These are phyloP conservation scores for Sedum album DNA, from an alignment of 164 flowering plant genomes.

Conservation along the genomic window DNA sequence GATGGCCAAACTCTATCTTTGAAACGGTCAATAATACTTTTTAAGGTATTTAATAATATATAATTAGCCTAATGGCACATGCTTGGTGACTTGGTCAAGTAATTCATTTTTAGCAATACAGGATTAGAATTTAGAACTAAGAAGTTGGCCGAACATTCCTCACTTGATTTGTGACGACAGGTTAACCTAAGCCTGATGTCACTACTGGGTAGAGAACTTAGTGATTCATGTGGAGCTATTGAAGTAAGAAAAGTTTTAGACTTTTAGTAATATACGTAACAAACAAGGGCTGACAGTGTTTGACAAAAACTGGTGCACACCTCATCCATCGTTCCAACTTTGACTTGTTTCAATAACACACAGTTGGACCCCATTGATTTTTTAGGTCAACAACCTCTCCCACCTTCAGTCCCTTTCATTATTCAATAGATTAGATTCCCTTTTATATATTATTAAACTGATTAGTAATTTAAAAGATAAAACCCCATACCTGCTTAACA, in stretches of 20 bases:
- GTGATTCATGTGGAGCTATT: slow-evolving; percentile 3
- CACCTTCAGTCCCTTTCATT: slow-evolving; percentile 7
- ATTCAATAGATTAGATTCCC: background rate
- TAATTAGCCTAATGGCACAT: background rate
- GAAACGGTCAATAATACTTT: background rate
- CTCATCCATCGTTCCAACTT: too few relatives aligned
- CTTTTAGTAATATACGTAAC: too few relatives aligned
- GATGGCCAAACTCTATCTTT: slow-evolving; percentile 5
- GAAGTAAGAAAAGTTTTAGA: background rate
- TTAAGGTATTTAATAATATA: background rate
- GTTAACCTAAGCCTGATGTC: background rate
- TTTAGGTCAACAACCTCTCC: slow-evolving; percentile 7
- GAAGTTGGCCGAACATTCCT: background rate
- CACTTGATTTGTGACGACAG: background rate
- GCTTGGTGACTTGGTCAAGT: background rate
- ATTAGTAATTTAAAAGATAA: slow-evolving; percentile 2
- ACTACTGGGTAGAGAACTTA: background rate
- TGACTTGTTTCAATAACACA: too few relatives aligned
- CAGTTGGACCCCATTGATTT: background rate
- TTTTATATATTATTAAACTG: background rate
- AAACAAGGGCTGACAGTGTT: too few relatives aligned
- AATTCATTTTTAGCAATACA: background rate
- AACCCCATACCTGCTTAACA: background rate
- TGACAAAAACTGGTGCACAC: too few relatives aligned
- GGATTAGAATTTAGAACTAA: background rate